Percentiles rank a stretch among this genome's conserved stretches.
These are phyloP conservation scores for Aurifilum marmelostoma DNA, from an alignment of 2,329 filamentous ascomycete species.

Conservation along the genomic window DNA sequence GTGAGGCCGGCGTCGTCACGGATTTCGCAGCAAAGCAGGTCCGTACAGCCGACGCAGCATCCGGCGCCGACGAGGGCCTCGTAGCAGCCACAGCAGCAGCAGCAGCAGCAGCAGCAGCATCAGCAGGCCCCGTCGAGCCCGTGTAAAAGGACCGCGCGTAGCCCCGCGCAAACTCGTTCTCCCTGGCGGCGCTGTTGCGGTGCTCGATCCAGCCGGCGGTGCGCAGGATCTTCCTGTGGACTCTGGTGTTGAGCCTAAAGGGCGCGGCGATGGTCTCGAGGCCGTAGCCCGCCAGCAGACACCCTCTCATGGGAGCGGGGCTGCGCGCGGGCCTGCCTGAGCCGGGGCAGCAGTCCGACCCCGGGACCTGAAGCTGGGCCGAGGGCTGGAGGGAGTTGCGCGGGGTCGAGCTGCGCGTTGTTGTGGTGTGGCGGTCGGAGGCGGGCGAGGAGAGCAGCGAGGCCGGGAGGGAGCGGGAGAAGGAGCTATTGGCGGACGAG, in stretches of 20 bases:
- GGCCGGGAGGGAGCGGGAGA: slow-evolving; percentile 14
- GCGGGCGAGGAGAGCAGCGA: slow-evolving; percentile 24
- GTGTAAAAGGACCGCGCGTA: slow-evolving; percentile 59
- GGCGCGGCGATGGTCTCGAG: slow-evolving; percentile 54
- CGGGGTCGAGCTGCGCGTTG: slow-evolving; percentile 24
- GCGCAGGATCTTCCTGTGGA: slow-evolving; percentile 54
- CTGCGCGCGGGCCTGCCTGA: slow-evolving; percentile 27
- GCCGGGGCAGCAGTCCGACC: slow-evolving; percentile 30
- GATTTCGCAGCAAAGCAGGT: slow-evolving; percentile 23
- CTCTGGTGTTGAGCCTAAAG: slow-evolving; percentile 53
- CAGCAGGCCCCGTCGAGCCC: slow-evolving; percentile 30
- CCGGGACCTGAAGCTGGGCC: slow-evolving; percentile 11
- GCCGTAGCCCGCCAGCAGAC: slow-evolving; percentile 59
- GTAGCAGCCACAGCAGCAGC: slow-evolving; percentile 4
- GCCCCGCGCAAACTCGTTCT: slow-evolving; percentile 53
- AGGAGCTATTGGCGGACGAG: slow-evolving; percentile 23
- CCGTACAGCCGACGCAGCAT: slow-evolving; percentile 28
- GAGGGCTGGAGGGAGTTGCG: slow-evolving; percentile 25
- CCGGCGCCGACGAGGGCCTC: slow-evolving; percentile 1
- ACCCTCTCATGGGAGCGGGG: slow-evolving; percentile 45
- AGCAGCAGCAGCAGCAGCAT: slow-evolving; percentile 13
- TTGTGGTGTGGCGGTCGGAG: slow-evolving; percentile 16
- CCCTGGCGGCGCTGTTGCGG: slow-evolving; percentile 45
- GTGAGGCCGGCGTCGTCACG: not conserved
- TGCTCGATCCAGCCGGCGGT: slow-evolving; percentile 58